Evolutionary conservation across 2,329 filamentous ascomycete genomes (phyloP), one percentile per base, ranked within the genome.

Genomic region (Arthroderma sp.): DNA sequence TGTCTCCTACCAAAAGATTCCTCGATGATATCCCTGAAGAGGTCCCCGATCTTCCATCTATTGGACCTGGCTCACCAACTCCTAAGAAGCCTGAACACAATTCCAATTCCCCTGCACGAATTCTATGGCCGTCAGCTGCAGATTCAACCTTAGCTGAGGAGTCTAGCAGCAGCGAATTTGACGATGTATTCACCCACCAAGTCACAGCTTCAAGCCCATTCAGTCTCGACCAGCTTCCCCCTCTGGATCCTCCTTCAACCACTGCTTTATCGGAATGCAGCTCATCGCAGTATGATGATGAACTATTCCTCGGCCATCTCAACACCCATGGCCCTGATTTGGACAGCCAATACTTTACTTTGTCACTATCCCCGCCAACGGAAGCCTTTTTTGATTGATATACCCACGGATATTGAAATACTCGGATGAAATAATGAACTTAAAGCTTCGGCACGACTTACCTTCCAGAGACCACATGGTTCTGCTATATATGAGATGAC

Each of bases 151-250:
- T 66, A 36, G 53, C 56, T 5, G 58, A 58, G 42, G 60, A 60
- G 42, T 56, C 60, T 0, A 53, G 58, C 6, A 58, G 57, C 15
- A 61, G 62, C 1, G 62, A 65, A 31, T 58, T 68, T 11, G 48
- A 48, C 11, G 65, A 66, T 47, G 57, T 66, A 11, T 67, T 67
- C 47, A 65, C 65, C 45, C 61, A 55, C 36, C 58, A 61, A 48
- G 36, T 38, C n/a, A 59, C 61, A 42, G 47, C 57, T 27, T 53
- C 57, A 40, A 54, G 44, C 38, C 52, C 38, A n/a, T 60, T 54
- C 45, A 54, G 48, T 36, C 54, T 56, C 33, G 54, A 59, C 38
- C 58, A 62, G 11, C 58, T 64, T 27, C 53, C 54, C 9, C 50
- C 53, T 15, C 47, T 66, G 15, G 54, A 54, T 11, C 55, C 56